These are phyloP conservation scores for Aspergillus fructus DNA, from an alignment of 2,329 filamentous ascomycete species.

Conservation along the genomic window DNA sequence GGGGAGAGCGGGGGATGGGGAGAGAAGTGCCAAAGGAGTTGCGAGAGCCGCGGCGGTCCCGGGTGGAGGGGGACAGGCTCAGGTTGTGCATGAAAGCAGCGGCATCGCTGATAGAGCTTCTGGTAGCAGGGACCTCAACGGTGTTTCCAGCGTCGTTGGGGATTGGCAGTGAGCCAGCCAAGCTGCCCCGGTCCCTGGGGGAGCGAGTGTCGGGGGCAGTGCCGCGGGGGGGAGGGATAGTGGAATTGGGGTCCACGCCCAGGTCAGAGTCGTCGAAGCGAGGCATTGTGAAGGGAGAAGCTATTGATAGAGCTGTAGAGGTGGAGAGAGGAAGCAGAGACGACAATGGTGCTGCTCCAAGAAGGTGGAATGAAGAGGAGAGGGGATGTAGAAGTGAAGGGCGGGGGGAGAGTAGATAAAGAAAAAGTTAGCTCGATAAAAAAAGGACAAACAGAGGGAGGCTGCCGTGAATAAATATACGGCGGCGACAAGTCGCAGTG, in stretches of 20 bases:
- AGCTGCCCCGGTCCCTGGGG: conserved; percentile 28
- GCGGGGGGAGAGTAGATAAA: neutral
- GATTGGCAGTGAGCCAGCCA: conserved; percentile 34
- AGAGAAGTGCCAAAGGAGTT: conserved; percentile 75
- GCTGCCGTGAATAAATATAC: conserved; percentile 5
- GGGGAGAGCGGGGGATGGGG: conserved; percentile 70
- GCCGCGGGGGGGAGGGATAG: conserved; percentile 12
- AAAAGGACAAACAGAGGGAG: neutral
- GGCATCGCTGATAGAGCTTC: conserved; percentile 68
- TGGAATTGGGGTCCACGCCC: conserved; percentile 37
- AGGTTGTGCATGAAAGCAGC: conserved; percentile 71
- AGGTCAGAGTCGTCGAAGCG: conserved; percentile 60
- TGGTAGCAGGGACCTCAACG: conserved; percentile 68
- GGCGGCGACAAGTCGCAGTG: neutral
- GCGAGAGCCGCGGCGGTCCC: conserved; percentile 65
- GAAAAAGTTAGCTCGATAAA: conserved; percentile 1
- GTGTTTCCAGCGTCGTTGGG: conserved; percentile 51
- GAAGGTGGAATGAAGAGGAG: neutral
- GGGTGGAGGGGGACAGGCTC: conserved; percentile 66
- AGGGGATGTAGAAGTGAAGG: neutral
- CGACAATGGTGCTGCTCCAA: neutral
- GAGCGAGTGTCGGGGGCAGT: conserved; percentile 22
- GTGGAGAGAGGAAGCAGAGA: neutral
- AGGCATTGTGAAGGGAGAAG: conserved; percentile 53
- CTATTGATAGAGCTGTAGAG: neutral